Evolutionary conservation across 2,329 filamentous ascomycete genomes (phyloP).

Genomic region (Xylaria sp.): DNA sequence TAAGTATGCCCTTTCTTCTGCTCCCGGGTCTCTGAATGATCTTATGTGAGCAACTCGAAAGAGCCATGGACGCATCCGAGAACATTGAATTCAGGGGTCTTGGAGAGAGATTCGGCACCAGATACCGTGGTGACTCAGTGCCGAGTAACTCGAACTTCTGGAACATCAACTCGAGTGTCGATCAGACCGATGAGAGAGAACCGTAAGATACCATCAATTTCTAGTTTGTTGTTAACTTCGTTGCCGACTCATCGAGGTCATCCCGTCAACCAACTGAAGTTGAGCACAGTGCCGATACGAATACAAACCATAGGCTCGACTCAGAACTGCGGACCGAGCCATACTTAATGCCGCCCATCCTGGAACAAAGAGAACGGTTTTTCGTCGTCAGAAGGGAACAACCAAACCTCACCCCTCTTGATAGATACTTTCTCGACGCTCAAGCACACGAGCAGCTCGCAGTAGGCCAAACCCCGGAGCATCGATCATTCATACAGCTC

Average conservation of each 20-base stretch:
- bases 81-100: slow-evolving; percentile 24
- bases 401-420: slow-evolving; percentile 15
- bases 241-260: not conserved
- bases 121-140: slow-evolving; percentile 16
- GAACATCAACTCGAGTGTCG: slow-evolving; percentile 18
- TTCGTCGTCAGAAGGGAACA: not conserved
- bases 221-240: not conserved
- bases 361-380: not conserved
- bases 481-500: not conserved
- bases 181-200: slow-evolving; percentile 21
- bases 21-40: not conserved
- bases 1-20: not conserved
- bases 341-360: not conserved
- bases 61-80: slow-evolving; percentile 18
- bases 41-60: not conserved
- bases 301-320: not conserved
- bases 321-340: not conserved
- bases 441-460: slow-evolving; percentile 23
- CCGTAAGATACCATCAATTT: not conserved
- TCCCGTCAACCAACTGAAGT: not conserved
- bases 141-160: slow-evolving; percentile 19
- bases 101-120: slow-evolving; percentile 19
- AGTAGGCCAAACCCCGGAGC: slow-evolving; percentile 10
- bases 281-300: not conserved
- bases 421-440: slow-evolving; percentile 19